Base-by-base conservation (phyloP, 306 rosid genomes). In the Fragaria vesca region DNA sequence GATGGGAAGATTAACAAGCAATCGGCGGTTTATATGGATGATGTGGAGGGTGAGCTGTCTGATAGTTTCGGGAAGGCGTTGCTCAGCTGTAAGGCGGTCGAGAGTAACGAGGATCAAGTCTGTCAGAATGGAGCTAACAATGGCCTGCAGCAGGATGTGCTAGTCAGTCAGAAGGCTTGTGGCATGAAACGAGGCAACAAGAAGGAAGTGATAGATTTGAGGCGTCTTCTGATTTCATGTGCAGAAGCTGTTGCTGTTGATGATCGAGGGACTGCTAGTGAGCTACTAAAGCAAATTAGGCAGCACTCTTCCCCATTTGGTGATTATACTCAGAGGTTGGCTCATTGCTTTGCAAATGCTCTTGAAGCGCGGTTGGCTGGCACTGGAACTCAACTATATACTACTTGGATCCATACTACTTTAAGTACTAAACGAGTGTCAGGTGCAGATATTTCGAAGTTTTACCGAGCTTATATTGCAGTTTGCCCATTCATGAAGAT, bases 321-420 rank as follows among this genome's bases (percentile, higher is more conserved):
- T 11, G 95, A 91, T 71, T 87, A 87, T 2, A 60, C 87, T 3
- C 92, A 88, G 85, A 91, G 95, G 57, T 51, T 91, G 87, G 93
- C 97, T 51, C 88, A 89, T 87, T 91, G 52, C 81, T 86, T 91
- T 3, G 92, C 86, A 5, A 83, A 91, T 63, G 87, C 85, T 67
- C 83, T 93, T 40, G 95, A 89, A 71, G 92, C 95, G 3, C 90
- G 98, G 48, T 78, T 91, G 81, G 79, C 85, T 67, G 97, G 96
- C 43, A 83, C 83, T 2, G 93, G 91, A 68, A 82, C 85, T 21
- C 86, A 88, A 38, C 79, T 85, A 50, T 88, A 84, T 58, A 77
- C 80, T 3, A 26, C 72, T 62, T 60, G n/a, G n/a, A n/a, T n/a
- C n/a, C n/a, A n/a, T n/a, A n/a, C n/a, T n/a, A n/a, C n/a, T n/a